These are phyloP conservation scores for Grigorovia humatica DNA, from an alignment of 805 yeast genomes.

Conservation along the genomic window DNA sequence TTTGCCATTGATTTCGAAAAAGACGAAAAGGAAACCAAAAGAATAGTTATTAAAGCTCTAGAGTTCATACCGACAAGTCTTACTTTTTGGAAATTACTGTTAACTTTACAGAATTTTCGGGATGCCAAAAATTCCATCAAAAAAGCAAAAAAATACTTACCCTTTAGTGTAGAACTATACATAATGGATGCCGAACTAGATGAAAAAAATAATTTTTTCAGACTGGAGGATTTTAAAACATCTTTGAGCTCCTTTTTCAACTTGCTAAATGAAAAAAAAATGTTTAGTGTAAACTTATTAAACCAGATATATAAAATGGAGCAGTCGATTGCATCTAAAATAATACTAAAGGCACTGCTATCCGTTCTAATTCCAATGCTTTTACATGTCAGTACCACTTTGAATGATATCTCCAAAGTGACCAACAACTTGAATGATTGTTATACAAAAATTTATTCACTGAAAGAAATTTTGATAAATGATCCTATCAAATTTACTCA, in stretches of 20 bases:
- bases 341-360: slow-evolving; percentile 36
- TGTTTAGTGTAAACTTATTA: slow-evolving; percentile 42
- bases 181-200: slow-evolving; percentile 59
- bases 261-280: slow-evolving; percentile 7
- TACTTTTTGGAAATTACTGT: slow-evolving; percentile 53
- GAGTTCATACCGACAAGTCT: slow-evolving; percentile 57
- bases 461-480: slow-evolving; percentile 31
- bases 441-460: slow-evolving; percentile 34
- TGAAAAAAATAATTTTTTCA: slow-evolving; percentile 30
- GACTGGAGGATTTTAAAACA: background rate
- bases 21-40: slow-evolving; percentile 37
- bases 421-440: slow-evolving; percentile 17
- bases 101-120: slow-evolving; percentile 33
- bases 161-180: slow-evolving; percentile 49
- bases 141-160: slow-evolving; percentile 46
- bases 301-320: slow-evolving; percentile 11
- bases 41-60: slow-evolving; percentile 53
- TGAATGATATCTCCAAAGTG: slow-evolving; percentile 9
- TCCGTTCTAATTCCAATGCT: slow-evolving; percentile 40
- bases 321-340: background rate
- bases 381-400: slow-evolving; percentile 27
- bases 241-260: background rate
- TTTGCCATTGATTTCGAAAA: slow-evolving; percentile 50
- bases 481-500: slow-evolving; percentile 37
- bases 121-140: slow-evolving; percentile 49